phyloP scores from a whole-genome alignment of 495 filamentous ascomycete species.

The Oleoguttula mirabilis region DNA sequence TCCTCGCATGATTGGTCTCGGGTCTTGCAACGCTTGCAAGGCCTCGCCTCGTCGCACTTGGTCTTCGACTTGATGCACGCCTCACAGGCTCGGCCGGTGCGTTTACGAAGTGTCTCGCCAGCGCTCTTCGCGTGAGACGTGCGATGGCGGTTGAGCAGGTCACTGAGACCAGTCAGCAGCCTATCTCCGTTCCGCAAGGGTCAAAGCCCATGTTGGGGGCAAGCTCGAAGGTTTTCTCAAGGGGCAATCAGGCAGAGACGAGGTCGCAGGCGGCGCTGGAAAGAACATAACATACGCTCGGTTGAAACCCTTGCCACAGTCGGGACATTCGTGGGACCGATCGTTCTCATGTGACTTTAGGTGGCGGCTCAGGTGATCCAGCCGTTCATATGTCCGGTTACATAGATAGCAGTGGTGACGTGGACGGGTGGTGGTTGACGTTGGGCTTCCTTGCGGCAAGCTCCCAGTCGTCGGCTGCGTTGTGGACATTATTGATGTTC shows the following conservation, averaged over 20 bases:
- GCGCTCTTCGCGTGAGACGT: slow-evolving; percentile 11
- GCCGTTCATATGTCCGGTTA: slow-evolving; percentile 7
- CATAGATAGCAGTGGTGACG: slow-evolving; percentile 12
- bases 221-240: too few relatives aligned
- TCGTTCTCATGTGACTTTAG: slow-evolving; percentile 11
- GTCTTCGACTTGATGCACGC: slow-evolving; percentile 22
- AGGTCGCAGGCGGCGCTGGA: too few relatives aligned
- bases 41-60: slow-evolving; percentile 23
- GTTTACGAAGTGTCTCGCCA: slow-evolving; percentile 1
- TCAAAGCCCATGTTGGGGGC: background rate
- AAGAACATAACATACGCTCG: slow-evolving; percentile 7
- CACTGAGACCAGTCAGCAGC: slow-evolving; percentile 11
- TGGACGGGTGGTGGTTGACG: too few relatives aligned
- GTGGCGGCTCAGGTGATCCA: slow-evolving; percentile 11
- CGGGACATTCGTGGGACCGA: slow-evolving; percentile 2
- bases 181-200: too few relatives aligned
- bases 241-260: too few relatives aligned
- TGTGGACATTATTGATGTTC: too few relatives aligned
- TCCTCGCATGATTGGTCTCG: slow-evolving; percentile 17
- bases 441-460: too few relatives aligned
- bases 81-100: slow-evolving; percentile 20
- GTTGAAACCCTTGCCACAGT: slow-evolving; percentile 16
- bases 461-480: too few relatives aligned
- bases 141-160: slow-evolving; percentile 23
- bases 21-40: slow-evolving; percentile 22